Percentiles rank a stretch among this genome's conserved stretches.
Evolutionary conservation across 768 basidiomycete species (phyloP).

Genomic region (Leucocoprinus leucothites): DNA sequence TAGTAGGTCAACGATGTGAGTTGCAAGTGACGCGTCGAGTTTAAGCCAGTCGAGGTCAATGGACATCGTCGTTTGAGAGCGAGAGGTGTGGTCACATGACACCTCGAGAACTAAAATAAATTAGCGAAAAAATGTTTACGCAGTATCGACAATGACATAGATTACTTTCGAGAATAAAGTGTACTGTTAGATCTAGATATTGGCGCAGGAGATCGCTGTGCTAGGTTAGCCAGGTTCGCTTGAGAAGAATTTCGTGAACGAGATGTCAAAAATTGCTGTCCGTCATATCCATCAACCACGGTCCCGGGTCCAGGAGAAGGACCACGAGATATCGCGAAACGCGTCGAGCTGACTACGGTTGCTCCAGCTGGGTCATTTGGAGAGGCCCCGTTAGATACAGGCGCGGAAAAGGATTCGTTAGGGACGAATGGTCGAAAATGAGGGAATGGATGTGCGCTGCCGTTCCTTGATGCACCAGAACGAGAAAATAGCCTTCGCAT

Average conservation of each 20-base stretch:
- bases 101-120: neutral
- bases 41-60: conserved; percentile 93
- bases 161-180: neutral
- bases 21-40: conserved; percentile 71
- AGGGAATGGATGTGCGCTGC: conserved; percentile 11
- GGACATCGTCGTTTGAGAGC: conserved; percentile 57
- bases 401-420: neutral
- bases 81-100: neutral
- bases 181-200: neutral
- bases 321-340: conserved; percentile 39
- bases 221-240: conserved; percentile 54
- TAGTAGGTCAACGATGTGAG: conserved; percentile 66
- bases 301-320: conserved; percentile 45
- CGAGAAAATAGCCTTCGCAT: conserved; percentile 30
- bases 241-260: conserved; percentile 69
- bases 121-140: neutral
- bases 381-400: neutral
- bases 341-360: conserved; percentile 32
- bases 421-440: conserved; percentile 12
- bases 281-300: conserved; percentile 25
- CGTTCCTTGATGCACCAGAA: neutral
- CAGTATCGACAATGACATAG: neutral
- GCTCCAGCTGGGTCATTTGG: conserved; percentile 25
- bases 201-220: conserved; percentile 35
- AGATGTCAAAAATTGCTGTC: conserved; percentile 40